These are phyloP conservation scores for Lentinula edodes DNA, from an alignment of 768 basidiomycete genomes.

Conservation along the genomic window DNA sequence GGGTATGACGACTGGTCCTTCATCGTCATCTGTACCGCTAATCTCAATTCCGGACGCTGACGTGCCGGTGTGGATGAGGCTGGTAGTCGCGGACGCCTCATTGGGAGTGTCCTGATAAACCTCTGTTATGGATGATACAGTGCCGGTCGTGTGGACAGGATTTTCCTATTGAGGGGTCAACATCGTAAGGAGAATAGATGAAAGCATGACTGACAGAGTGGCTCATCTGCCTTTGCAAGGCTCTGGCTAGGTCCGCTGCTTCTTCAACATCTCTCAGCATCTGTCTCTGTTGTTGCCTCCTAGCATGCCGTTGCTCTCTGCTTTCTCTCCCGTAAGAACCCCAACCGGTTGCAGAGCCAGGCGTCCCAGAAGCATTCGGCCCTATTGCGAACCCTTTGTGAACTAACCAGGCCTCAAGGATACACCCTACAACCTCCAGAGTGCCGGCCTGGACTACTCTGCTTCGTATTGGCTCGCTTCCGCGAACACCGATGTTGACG, in stretches of 20 bases:
- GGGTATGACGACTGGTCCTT: constrained; percentile 42
- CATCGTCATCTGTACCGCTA: constrained; percentile 34
- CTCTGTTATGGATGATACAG: not conserved
- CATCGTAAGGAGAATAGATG: not conserved
- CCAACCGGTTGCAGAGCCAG: constrained; percentile 30
- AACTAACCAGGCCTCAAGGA: constrained; percentile 89
- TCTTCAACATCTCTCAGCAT: constrained; percentile 52
- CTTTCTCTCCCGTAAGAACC: constrained; percentile 43
- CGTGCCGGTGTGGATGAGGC: not conserved
- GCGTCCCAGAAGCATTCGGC: constrained; percentile 65
- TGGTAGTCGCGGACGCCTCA: not conserved
- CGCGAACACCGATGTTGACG: constrained; percentile 94
- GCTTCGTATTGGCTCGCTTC: constrained; percentile 86
- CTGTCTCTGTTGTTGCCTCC: constrained; percentile 51
- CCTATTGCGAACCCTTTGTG: constrained; percentile 84
- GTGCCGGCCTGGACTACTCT: constrained; percentile 94
- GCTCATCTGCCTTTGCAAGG: constrained; percentile 47
- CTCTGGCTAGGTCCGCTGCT: constrained; percentile 51
- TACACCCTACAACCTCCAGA: constrained; percentile 87
- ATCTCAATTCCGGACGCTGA: constrained; percentile 19
- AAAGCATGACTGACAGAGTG: constrained; percentile 20
- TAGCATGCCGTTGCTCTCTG: constrained; percentile 63
- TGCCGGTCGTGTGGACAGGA: not conserved
- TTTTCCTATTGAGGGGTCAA: not conserved
- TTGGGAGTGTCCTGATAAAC: not conserved